These are phyloP conservation scores for Bruguiera parviflora DNA, from an alignment of 345 rosid species.

Conservation along the genomic window DNA sequence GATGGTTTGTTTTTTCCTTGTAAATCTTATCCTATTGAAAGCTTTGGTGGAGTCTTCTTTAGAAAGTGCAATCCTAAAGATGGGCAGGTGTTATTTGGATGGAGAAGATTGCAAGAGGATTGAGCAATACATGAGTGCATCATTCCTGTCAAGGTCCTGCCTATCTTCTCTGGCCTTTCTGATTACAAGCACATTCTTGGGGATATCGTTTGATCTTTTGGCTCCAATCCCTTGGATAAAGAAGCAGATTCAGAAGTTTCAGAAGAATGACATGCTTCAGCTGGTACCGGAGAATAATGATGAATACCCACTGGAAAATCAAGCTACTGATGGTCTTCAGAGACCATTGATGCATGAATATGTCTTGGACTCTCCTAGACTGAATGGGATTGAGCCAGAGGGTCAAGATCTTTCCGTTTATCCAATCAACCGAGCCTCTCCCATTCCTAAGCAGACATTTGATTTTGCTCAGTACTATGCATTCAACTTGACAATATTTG, in stretches of 20 bases:
- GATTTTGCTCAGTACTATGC: slow-evolving; percentile 98
- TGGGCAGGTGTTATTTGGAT: slow-evolving; percentile 93
- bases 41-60: slow-evolving; percentile 88
- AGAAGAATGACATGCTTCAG: slow-evolving; percentile 95
- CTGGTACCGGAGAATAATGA: slow-evolving; percentile 86
- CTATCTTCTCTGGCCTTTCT: slow-evolving; percentile 93
- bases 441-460: slow-evolving; percentile 87
- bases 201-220: slow-evolving; percentile 83
- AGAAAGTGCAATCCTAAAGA: slow-evolving; percentile 71
- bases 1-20: slow-evolving; percentile 99
- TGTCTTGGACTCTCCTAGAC: slow-evolving; percentile 59
- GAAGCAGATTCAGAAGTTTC: slow-evolving; percentile 75
- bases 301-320: slow-evolving; percentile 74
- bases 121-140: slow-evolving; percentile 92
- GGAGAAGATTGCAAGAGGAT: slow-evolving; percentile 98
- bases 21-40: slow-evolving; percentile 81
- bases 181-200: slow-evolving; percentile 87
- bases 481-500: slow-evolving; percentile 87
- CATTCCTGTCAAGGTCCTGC: slow-evolving; percentile 86
- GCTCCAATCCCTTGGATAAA: slow-evolving; percentile 99
- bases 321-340: slow-evolving; percentile 51
- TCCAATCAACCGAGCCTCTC: slow-evolving; percentile 80
- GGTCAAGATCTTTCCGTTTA: slow-evolving; percentile 79
- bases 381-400: slow-evolving; percentile 38
- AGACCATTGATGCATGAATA: slow-evolving; percentile 67